Evolutionary conservation across 441 rosid species (phyloP), one percentile per base, ranked within the genome.

Genomic region (Bruguiera hainesii): DNA sequence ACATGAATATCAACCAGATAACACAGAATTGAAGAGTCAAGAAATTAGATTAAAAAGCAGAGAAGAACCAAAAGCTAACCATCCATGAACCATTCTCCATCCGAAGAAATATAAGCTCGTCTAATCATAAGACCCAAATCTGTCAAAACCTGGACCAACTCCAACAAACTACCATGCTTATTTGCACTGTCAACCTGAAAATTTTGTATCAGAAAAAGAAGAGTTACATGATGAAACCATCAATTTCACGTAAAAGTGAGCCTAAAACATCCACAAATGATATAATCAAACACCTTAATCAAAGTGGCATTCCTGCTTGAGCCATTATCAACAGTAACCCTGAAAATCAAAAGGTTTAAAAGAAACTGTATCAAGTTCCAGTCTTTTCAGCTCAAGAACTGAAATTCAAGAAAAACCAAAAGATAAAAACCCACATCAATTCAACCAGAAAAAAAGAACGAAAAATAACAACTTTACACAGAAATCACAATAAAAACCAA

Each of bases 11-110:
- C 16, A 69, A 75, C 31, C 69, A 51, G 28, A 59, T n/a, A 58
- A 7, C 15, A 59, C 60, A 50, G 23, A 72, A 29, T 39, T 21
- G 69, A 35, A 48, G n/a, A 21, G 26, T 21, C 63, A 60, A 42
- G 18, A 61, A 49, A 16, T 6, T 4, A 48, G 30, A 53, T 59
- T 52, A 52, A 29, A 25, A 31, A 62, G 33, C 33, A 25, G 19
- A 60, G 26, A 61, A 42, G 48, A 59, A 64, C 20, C 42, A 65
- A 65, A 75, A 55, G n/a, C 83, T 68, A 69, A 90, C 93, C 96
- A 83, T 90, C 96, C 96, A 90, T 90, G 69, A 90, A 90, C 96
- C 96, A 90, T 67, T 81, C 88, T 8, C 96, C 93, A 66, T 90
- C 96, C 16, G 96, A 90, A 78, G 96, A 80, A 74, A 90, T 88